These are phyloP conservation scores for Phytophthora citrophthora DNA, from an alignment of 352 stramenopile species.

Conservation along the genomic window DNA sequence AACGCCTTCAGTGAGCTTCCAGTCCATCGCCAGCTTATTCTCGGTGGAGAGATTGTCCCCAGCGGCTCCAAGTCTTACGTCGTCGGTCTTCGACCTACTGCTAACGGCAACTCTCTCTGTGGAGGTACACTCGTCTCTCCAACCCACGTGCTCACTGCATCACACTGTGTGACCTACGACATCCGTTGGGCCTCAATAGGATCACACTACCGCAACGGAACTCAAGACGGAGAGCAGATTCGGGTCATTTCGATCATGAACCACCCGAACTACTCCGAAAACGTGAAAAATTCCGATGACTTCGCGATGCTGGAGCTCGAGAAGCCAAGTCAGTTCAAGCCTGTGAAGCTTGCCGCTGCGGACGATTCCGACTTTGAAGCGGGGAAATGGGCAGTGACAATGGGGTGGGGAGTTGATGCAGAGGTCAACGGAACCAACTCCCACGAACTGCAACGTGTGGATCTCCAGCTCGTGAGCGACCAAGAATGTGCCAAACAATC, in stretches of 20 bases:
- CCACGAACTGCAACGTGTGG: constrained; percentile 38
- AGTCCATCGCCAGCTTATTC: constrained; percentile 26
- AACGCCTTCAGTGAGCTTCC: background rate
- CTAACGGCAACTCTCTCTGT: constrained; percentile 8
- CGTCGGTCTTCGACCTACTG: constrained; percentile 13
- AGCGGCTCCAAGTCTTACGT: constrained; percentile 43
- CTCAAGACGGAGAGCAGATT: constrained; percentile 22
- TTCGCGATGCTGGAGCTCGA: constrained; percentile 55
- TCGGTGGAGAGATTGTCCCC: constrained; percentile 45
- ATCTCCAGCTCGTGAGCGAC: constrained; percentile 43
- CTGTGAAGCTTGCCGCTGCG: constrained; percentile 2
- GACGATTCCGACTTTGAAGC: constrained; percentile 19
- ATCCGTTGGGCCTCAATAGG: constrained; percentile 19
- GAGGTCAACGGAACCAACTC: constrained; percentile 25
- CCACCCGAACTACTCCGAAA: constrained; percentile 17
- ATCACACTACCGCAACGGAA: constrained; percentile 22
- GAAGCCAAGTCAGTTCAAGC: constrained; percentile 30
- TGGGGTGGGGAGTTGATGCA: constrained; percentile 19
- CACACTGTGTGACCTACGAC: constrained; percentile 6
- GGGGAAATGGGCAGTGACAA: constrained; percentile 33
- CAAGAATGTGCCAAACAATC: constrained; percentile 29
- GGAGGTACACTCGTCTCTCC: constrained; percentile 20
- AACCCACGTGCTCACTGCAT: constrained; percentile 23
- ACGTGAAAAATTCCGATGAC: constrained; percentile 18
- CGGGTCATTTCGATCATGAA: constrained; percentile 17